Conservation (phyloP, 139 green algal species). For the Chlorella vulgaris region DNA sequence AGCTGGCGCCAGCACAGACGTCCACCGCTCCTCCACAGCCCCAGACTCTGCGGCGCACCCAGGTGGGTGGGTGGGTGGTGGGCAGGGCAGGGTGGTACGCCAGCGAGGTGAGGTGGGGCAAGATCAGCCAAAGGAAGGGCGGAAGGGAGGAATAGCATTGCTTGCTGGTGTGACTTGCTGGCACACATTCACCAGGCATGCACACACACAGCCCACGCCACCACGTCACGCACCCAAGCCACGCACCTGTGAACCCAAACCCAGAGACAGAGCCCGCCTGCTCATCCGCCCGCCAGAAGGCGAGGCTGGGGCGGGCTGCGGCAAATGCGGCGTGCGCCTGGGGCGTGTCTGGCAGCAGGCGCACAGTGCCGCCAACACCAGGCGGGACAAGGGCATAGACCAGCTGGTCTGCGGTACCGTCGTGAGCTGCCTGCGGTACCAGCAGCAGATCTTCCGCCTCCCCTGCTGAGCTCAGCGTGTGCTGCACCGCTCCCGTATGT, state of each 20-base stretch:
- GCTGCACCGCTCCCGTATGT: slow-evolving; percentile 52
- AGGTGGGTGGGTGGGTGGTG: no score
- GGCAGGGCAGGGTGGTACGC: background rate
- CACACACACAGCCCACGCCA: background rate
- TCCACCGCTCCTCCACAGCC: slow-evolving; percentile 36
- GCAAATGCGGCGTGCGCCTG: slow-evolving; percentile 2
- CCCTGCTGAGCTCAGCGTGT: background rate
- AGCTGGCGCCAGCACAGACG: slow-evolving; percentile 22
- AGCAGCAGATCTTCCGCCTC: slow-evolving; percentile 52
- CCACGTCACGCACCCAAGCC: background rate
- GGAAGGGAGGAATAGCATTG: no score
- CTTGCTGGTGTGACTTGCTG: no score
- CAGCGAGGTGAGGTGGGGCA: background rate
- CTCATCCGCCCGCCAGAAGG: slow-evolving; percentile 43
- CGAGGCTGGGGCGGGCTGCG: slow-evolving; percentile 5
- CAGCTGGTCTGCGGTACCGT: slow-evolving; percentile 57
- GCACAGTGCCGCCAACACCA: background rate
- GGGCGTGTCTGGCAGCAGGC: slow-evolving; percentile 58
- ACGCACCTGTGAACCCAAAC: slow-evolving; percentile 29
- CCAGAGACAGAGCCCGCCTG: slow-evolving; percentile 28
- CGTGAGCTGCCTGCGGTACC: slow-evolving; percentile 43
- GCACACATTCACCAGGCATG: no score
- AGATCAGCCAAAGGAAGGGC: no score
- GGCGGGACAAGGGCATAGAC: slow-evolving; percentile 45
- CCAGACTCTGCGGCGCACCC: slow-evolving; percentile 12